Base-by-base conservation (phyloP, 208 protist genomes). In the Leishmania martiniquensis region DNA sequence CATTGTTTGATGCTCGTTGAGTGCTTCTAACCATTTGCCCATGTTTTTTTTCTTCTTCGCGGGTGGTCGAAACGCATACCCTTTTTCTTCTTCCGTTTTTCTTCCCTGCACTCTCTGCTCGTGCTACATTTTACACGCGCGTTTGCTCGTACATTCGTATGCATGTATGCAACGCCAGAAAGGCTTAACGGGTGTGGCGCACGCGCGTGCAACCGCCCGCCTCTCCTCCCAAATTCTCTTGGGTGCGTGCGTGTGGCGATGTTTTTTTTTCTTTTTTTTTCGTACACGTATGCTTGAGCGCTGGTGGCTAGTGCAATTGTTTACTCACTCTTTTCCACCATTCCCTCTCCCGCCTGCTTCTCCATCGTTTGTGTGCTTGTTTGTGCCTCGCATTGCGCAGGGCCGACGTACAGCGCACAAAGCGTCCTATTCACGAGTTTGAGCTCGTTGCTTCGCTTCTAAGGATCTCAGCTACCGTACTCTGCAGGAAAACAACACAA, bases 281-380 rank as follows among this genome's bases (percentile, higher is more conserved):
- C 17, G 60, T 67, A 47, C 65, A 44, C 44, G 9, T 69, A 49
- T 69, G 65, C 65, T 69, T 69, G 34, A 49, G 42, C 51, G 42
- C 17, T 25, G 2, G 42, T 69, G 22, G 65, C 6, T 4, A 4
- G 22, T 32, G 25, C 22, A 4, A 49, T 32, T 69, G 65, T 69
- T 47, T 32, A 47, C 65, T 49, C 32, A 20, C 65, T 47, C 65
- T 47, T 69, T n/a, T 47, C 42, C 20, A 17, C 44, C 60, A 22
- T 44, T 45, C 60, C n/a, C n/a, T n/a, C 65, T 47, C 22, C 7
- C 37, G 32, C 65, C 37, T 67, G 32, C 37, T 45, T 29, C 42
- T 34, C 44, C 44, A n/a, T 17, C 42, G 65, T 42, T 20, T 34
- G 63, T 49, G 65, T 17, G 65, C 42, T 10, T 17, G n/a, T n/a